Base-by-base conservation (phyloP, 192 early-diverging fungal genomes). In the Coemansia sp. region DNA sequence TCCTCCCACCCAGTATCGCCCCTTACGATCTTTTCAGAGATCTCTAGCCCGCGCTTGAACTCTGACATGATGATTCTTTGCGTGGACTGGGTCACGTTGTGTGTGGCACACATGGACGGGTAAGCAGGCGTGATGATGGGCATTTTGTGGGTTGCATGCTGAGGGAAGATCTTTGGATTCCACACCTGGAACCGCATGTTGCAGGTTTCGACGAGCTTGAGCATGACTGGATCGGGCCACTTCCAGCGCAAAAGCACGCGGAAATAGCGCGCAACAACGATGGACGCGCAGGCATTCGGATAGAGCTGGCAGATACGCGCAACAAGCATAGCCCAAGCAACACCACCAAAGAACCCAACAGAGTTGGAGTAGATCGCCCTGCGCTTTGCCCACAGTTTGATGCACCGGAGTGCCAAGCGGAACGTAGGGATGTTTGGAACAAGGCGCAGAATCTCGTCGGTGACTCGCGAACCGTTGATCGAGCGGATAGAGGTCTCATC, bases 121-220 rank as follows among this genome's bases (percentile, higher is more conserved):
- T 99, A 99, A 3, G 97, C 94, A 5, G 97, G 97, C 10, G 97
- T 99, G 65, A 99, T 99, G 57, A 99, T 92, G 7, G 97, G 97
- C 94, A 99, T 97, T 23, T 86, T 83, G 70, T 99, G 97, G 6
- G 67, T 81, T 57, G 77, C 81, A 67, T 99, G 94, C 8, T 81
- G 77, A 0, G 86, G 83, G 72, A 96, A 94, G 4, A 94, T 58
- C 72, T 86, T 86, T 53, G 97, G 95, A 70, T 99, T 99, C 97
- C 97, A 99, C 8, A 97, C 92, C 28, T 91, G 82, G 9, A 96
- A 88, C 37, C 87, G 85, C 22, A 95, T 80, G 0, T 94, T 89
- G 7, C 94, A 94, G 30, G 90, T 90, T 58, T 94, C 94, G 19
- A 97, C 89, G 10, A 68, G 81, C 66, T 93, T 94, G 22, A 99